Evolutionary conservation across 345 rosid species (phyloP), one percentile per base, ranked within the genome.

Genomic region (Aquilaria sinensis): DNA sequence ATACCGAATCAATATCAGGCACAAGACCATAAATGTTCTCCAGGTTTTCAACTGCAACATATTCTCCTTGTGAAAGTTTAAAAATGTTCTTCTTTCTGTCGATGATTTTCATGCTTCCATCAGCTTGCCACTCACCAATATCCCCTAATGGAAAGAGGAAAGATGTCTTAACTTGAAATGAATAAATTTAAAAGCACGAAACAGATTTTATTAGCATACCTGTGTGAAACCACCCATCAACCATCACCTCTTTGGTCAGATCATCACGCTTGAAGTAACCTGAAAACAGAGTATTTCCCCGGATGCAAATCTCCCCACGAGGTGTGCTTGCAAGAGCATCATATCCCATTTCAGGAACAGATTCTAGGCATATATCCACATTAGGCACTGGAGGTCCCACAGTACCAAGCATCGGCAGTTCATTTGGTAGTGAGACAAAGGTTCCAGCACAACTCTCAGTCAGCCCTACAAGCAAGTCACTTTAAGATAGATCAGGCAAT

Each of bases 341-440:
- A 55, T 90, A 90, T 50, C 63, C 77, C 96, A 90, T 88, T 51
- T 88, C 96, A 37, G 92, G 96, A 64, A 90, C 89, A 60, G 97
- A 90, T 69, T 90, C 85, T 10, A 90, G 78, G 70, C 90, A 73
- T 12, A 84, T 75, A 67, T 90, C 97, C 9, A 90, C 92, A 60
- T 90, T 90, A 53, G 97, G 97, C 10, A 90, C 87, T 2, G 97
- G 97, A 60, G 97, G 97, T 23, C 97, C 97, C 55, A 90, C 97
- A 2, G 96, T 85, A 30, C 93, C 96, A 67, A 90, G 85, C 96
- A 85, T 85, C 59, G 80, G 67, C 34, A 85, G 57, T 66, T 75
- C 82, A 50, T 90, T 81, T 12, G 97, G 97, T 33, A 90, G 74
- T 5, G 97, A 84, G 10, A 81, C 92, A 77, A 90, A 90, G 47